These are phyloP conservation scores for Phaeosphaeria sp. DNA, from an alignment of 2,329 filamentous ascomycete species.

Conservation along the genomic window DNA sequence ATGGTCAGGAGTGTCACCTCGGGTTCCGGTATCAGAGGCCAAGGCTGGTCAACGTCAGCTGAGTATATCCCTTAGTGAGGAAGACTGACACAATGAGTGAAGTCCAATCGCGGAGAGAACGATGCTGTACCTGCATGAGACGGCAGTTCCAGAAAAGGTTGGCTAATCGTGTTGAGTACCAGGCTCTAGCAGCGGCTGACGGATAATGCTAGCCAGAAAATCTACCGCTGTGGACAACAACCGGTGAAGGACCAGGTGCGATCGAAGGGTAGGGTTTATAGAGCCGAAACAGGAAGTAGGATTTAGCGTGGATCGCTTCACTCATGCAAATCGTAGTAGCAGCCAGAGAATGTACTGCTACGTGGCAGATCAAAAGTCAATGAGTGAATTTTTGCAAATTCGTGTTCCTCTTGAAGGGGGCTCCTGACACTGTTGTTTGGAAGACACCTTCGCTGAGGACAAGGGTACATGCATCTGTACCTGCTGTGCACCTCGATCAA, in stretches of 20 bases:
- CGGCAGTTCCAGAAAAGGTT: neutral
- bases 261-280: constrained; percentile 26
- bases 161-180: neutral
- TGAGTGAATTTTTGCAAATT: neutral
- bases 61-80: neutral
- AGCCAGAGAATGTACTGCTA: neutral
- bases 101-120: neutral
- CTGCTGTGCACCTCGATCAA: neutral
- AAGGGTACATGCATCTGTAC: neutral
- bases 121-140: neutral
- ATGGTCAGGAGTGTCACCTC: constrained; percentile 1
- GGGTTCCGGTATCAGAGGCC: neutral
- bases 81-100: neutral
- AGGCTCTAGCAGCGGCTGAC: neutral
- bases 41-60: neutral
- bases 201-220: neutral
- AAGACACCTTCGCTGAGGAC: neutral
- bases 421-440: neutral
- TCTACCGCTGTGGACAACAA: neutral
- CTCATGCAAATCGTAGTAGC: neutral
- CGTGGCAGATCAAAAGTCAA: constrained; percentile 5
- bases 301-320: neutral
- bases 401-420: neutral
- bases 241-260: constrained; percentile 2
- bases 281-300: constrained; percentile 7